Percentiles rank a stretch among this genome's conserved stretches.
phyloP scores from a whole-genome alignment of 768 basidiomycete genomes.

The Phylloporus sp. region DNA sequence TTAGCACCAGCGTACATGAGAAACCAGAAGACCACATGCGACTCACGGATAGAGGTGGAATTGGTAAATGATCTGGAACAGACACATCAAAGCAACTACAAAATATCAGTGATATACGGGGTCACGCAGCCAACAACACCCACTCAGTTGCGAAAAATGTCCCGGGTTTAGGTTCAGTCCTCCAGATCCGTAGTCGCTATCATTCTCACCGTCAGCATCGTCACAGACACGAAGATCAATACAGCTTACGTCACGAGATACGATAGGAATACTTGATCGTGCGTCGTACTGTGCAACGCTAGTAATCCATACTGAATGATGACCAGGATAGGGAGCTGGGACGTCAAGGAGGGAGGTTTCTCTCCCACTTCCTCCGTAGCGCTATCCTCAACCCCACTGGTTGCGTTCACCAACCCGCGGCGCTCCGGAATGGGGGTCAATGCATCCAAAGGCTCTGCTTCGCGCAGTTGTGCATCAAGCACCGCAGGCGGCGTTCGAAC shows the following conservation, averaged over 20 bases:
- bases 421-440: constrained; percentile 54
- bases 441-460: constrained; percentile 35
- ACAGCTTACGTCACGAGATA: constrained; percentile 59
- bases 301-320: constrained; percentile 89
- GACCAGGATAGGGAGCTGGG: constrained; percentile 74
- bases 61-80: constrained; percentile 90
- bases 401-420: constrained; percentile 27
- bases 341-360: constrained; percentile 60
- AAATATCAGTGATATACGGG: constrained; percentile 2
- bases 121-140: constrained; percentile 19
- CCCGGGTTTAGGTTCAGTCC: constrained; percentile 88
- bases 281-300: constrained; percentile 83
- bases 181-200: constrained; percentile 75
- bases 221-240: neutral
- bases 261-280: constrained; percentile 87
- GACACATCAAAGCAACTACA: constrained; percentile 87
- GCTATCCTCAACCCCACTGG: constrained; percentile 23
- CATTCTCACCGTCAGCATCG: neutral
- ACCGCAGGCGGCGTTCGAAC: constrained; percentile 75
- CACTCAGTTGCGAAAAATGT: constrained; percentile 88
- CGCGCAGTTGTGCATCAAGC: constrained; percentile 61
- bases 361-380: constrained; percentile 39
- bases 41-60: constrained; percentile 87
- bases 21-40: neutral
- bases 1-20: neutral